phyloP scores from a whole-genome alignment of 768 basidiomycete genomes.

The Hygrophoropsis aurantiaca region DNA sequence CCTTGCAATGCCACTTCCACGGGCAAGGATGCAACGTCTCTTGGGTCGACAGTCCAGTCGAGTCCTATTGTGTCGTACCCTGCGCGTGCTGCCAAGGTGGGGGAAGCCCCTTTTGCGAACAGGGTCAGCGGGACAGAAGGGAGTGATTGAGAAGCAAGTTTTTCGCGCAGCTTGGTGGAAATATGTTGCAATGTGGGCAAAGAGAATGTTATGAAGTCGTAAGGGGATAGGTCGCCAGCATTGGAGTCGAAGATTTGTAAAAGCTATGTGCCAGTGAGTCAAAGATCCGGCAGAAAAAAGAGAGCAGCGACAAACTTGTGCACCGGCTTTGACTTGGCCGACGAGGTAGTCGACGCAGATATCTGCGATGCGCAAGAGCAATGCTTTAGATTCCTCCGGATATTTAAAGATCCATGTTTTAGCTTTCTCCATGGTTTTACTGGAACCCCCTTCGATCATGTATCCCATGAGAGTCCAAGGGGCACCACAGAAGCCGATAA shows the following conservation, averaged over 20 bases:
- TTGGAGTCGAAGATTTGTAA: constrained; percentile 98
- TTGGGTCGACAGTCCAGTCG: constrained; percentile 88
- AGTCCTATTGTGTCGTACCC: constrained; percentile 90
- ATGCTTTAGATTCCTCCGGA: constrained; percentile 77
- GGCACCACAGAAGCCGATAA: constrained; percentile 96
- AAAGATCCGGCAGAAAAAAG: background rate
- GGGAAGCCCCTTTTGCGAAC: constrained; percentile 93
- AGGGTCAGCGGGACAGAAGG: constrained; percentile 78
- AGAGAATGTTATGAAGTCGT: constrained; percentile 84
- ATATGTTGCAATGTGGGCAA: constrained; percentile 78
- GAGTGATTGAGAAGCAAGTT: constrained; percentile 53
- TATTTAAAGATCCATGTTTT: constrained; percentile 95
- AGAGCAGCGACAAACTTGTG: constrained; percentile 66
- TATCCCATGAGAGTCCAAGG: constrained; percentile 99
- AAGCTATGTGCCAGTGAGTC: constrained; percentile 47
- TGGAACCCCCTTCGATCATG: constrained; percentile 97
- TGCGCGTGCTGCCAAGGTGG: constrained; percentile 60
- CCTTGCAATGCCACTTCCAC: constrained; percentile 78
- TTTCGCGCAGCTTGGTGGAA: constrained; percentile 60
- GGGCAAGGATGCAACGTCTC: constrained; percentile 56
- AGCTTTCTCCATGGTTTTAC: constrained; percentile 84
- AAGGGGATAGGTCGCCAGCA: constrained; percentile 88
- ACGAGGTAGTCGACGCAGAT: constrained; percentile 89
- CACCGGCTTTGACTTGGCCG: constrained; percentile 92
- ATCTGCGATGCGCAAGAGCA: constrained; percentile 80